A percentile compares a stretch with the other conserved stretches of the same genome.
phyloP scores from a whole-genome alignment of 805 yeast genomes.

The Kodamaea hsintzibuensis region DNA sequence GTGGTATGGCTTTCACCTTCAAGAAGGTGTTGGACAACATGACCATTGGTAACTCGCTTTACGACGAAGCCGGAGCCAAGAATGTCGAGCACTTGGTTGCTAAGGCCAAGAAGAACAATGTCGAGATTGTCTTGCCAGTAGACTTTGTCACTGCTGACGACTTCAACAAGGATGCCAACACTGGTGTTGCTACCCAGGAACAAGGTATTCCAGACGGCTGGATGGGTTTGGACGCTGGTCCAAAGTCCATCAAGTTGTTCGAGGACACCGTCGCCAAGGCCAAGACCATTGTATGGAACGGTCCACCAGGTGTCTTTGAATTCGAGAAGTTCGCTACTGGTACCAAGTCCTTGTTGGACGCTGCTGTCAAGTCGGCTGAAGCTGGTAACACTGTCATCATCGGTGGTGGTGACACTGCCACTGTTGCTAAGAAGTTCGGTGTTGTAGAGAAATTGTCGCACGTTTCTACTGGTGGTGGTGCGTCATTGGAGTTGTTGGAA shows the following conservation, averaged over 20 bases:
- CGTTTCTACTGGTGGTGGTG: conserved; percentile 99
- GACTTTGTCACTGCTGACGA: conserved; percentile 96
- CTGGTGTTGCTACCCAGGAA: conserved; percentile 80
- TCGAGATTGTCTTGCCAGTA: conserved; percentile 89
- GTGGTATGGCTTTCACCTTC: conserved; percentile 99
- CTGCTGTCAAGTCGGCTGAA: conserved; percentile 81
- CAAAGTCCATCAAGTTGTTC: conserved; percentile 79
- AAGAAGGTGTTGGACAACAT: conserved; percentile 86
- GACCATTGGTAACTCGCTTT: conserved; percentile 89
- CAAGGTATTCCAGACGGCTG: conserved; percentile 93
- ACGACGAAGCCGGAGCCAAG: conserved; percentile 93
- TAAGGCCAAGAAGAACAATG: conserved; percentile 95
- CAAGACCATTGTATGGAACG: conserved; percentile 99
- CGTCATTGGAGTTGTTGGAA: conserved; percentile 96
- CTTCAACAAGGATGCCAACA: conserved; percentile 88
- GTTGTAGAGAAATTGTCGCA: conserved; percentile 95
- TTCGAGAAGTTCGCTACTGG: conserved; percentile 90
- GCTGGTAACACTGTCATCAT: conserved; percentile 93
- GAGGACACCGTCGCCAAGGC: conserved; percentile 84
- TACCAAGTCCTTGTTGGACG: conserved; percentile 87
- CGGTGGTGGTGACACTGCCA: conserved; percentile 99
- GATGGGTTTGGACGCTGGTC: conserved; percentile 97
- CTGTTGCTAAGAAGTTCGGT: conserved; percentile 97
- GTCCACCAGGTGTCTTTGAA: conserved; percentile 99
- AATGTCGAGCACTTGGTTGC: conserved; percentile 88